Percentiles rank a stretch among this genome's conserved stretches.
phyloP scores from a whole-genome alignment of 2,329 filamentous ascomycete species.

The Bipolaris bicolor region DNA sequence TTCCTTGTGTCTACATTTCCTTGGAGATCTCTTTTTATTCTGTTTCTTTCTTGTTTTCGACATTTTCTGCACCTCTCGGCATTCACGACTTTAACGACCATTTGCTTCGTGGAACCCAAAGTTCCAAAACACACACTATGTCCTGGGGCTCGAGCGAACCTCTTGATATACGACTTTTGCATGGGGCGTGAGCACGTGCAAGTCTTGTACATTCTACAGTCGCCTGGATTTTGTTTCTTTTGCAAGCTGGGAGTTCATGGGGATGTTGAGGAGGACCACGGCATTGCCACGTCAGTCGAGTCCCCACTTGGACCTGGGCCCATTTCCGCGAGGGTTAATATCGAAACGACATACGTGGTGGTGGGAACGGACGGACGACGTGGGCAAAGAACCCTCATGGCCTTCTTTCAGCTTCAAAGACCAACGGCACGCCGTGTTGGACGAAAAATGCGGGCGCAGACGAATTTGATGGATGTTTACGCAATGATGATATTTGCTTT shows the following conservation, averaged over 20 bases:
- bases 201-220: conserved; percentile 47
- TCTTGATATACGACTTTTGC: conserved; percentile 48
- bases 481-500: conserved; percentile 37
- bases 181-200: conserved; percentile 44
- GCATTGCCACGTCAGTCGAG: conserved; percentile 26
- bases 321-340: conserved; percentile 15
- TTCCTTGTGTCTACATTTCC: conserved; percentile 42
- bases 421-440: conserved; percentile 27
- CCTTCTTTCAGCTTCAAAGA: conserved; percentile 13
- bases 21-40: conserved; percentile 24
- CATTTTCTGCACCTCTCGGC: conserved; percentile 38
- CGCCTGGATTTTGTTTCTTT: conserved; percentile 33
- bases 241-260: conserved; percentile 26
- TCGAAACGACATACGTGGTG: conserved; percentile 23
- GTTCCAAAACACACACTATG: conserved; percentile 31
- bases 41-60: conserved; percentile 42
- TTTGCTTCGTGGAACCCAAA: conserved; percentile 32
- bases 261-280: conserved; percentile 22
- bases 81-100: conserved; percentile 48
- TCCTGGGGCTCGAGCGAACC: conserved; percentile 37
- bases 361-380: conserved; percentile 20
- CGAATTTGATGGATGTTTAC: conserved; percentile 31
- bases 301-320: conserved; percentile 17
- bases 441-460: conserved; percentile 39
- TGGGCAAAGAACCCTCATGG: conserved; percentile 17